phyloP scores from a whole-genome alignment of 2,329 filamentous ascomycete genomes.

The Fusarium algeriense region DNA sequence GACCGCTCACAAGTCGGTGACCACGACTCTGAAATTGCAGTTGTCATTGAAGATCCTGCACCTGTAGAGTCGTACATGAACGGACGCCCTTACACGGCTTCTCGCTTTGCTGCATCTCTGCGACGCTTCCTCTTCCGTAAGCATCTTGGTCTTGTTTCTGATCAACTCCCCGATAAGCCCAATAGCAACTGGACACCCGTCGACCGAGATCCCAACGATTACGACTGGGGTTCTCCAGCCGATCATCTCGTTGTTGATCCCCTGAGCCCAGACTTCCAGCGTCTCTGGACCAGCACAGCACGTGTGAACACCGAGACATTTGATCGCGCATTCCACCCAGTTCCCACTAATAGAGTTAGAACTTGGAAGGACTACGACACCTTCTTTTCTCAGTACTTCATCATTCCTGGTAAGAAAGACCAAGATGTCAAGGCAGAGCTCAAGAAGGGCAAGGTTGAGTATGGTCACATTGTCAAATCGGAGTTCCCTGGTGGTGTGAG shows the following conservation, averaged over 20 bases:
- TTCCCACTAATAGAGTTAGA: constrained; percentile 75
- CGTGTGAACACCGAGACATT: constrained; percentile 85
- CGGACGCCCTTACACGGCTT: constrained; percentile 77
- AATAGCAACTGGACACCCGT: constrained; percentile 84
- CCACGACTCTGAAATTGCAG: constrained; percentile 91
- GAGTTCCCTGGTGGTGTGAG: constrained; percentile 79
- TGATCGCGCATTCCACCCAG: constrained; percentile 82
- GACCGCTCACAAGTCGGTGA: constrained; percentile 80
- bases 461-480: constrained; percentile 87
- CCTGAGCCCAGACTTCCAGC: constrained; percentile 74
- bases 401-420: constrained; percentile 67
- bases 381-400: constrained; percentile 77
- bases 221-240: constrained; percentile 76
- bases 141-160: constrained; percentile 84
- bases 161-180: constrained; percentile 75
- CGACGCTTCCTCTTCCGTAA: constrained; percentile 91
- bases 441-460: constrained; percentile 73
- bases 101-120: constrained; percentile 81
- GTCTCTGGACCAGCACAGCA: constrained; percentile 80
- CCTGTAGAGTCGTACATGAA: constrained; percentile 79
- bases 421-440: constrained; percentile 61
- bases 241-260: constrained; percentile 81
- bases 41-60: constrained; percentile 84
- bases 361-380: constrained; percentile 80
- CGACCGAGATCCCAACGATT: constrained; percentile 75